Evolutionary conservation across 768 basidiomycete species (phyloP).

Genomic region (Pleurotus sapidus): DNA sequence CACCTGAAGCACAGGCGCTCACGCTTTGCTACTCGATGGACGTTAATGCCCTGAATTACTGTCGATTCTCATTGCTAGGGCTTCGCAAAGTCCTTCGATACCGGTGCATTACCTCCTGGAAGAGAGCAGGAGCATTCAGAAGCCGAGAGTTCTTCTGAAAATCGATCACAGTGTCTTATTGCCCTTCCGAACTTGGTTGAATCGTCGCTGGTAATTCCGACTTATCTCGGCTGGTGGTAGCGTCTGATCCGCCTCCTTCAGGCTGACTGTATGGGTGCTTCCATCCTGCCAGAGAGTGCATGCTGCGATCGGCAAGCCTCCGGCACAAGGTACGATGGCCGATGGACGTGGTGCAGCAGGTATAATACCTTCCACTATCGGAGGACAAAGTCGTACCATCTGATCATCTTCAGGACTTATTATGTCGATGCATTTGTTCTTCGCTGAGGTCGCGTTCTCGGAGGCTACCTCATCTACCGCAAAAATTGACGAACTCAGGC

Average conservation of each 20-base stretch:
- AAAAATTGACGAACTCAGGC: conserved; percentile 41
- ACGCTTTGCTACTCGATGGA: conserved; percentile 67
- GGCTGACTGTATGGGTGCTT: conserved; percentile 87
- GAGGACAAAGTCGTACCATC: not conserved
- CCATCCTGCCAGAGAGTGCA: conserved; percentile 70
- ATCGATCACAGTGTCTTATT: conserved; percentile 43
- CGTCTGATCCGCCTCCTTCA: conserved; percentile 24
- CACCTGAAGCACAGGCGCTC: conserved; percentile 48
- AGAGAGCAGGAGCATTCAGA: conserved; percentile 1
- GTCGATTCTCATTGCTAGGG: conserved; percentile 74
- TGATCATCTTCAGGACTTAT: conserved; percentile 62
- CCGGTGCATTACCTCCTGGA: not conserved
- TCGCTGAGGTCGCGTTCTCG: conserved; percentile 13
- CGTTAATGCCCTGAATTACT: conserved; percentile 93
- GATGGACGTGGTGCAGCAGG: conserved; percentile 61
- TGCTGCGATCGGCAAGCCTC: conserved; percentile 73
- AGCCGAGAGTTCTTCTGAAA: not conserved
- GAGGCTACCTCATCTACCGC: conserved; percentile 28
- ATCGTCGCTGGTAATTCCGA: conserved; percentile 64
- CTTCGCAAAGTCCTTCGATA: conserved; percentile 7
- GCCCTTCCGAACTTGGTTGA: conserved; percentile 89
- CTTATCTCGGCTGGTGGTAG: not conserved
- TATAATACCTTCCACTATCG: conserved; percentile 15
- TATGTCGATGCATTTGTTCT: conserved; percentile 81
- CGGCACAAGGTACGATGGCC: conserved; percentile 24